Evolutionary conservation across 768 basidiomycete genomes (phyloP), one percentile per base, ranked within the genome.

Genomic region (Macrolepiota dolichaula): DNA sequence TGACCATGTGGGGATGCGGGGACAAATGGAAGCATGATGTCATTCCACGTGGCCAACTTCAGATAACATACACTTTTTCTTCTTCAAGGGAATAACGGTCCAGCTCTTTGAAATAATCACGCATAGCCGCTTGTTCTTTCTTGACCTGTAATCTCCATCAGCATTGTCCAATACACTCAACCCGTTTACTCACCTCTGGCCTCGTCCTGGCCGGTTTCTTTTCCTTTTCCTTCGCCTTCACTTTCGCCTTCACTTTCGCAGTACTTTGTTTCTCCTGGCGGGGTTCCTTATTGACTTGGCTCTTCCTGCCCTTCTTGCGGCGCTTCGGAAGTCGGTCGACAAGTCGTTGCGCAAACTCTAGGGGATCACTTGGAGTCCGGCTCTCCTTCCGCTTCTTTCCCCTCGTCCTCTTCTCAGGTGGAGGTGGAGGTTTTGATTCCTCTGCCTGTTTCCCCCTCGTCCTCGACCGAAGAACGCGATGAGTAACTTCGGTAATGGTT

Each of bases 1-100:
- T 27, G 53, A 27, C 52, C 59, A 49, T 54, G 51, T 54, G 52
- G 59, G 44, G 52, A 47, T 52, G 27, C 22, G 59, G 51, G 51
- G 36, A 35, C 49, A 35, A 46, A 11, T 36, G 56, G 49, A 37
- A 7, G 15, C 6, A 61, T 61, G 59, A 61, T 61, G 59, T 61
- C 59, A 61, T 61, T 54, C 19, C 59, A 61, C 59, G 59, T 61
- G 59, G 53, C 37, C 24, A n/a, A 24, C 52, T 44, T 83, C 74
- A 85, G 58, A 86, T 75, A 52, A 86, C 73, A 69, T 83, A 85
- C 40, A 85, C 82, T 55, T 84, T 81, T 67, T 86, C 85, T 58
- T 81, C 82, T 64, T 79, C 79, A 38, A 86, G 74, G 63, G 80
- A 74, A 62, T 84, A 85, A 6, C 74, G 76, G 19, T 84, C 79